Evolutionary conservation across 768 basidiomycete genomes (phyloP), one percentile per base, ranked within the genome.

Genomic region (Mycena epipterygia): DNA sequence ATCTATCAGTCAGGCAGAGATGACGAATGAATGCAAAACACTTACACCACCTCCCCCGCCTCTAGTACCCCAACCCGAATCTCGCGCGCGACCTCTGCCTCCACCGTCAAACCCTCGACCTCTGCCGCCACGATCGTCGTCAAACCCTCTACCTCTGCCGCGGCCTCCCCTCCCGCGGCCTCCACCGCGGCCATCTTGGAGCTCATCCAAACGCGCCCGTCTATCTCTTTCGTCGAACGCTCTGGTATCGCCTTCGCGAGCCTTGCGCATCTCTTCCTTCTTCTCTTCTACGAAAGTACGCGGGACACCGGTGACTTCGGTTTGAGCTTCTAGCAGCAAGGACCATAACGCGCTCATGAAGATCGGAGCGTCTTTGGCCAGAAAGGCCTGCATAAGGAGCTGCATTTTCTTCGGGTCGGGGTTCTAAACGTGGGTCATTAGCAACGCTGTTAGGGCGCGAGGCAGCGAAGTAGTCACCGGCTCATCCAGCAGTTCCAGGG

Each of bases 371-470:
- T 95, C 90, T 72, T 91, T 90, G 5, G 94, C 94, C 67, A 99
- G 88, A 80, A 99, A 99, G 11, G 97, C 97, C 3, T 93, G 94
- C 29, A 99, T 82, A 76, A 93, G 92, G 70, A 99, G 96, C 81
- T 98, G 96, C 92, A 99, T 96, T 83, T 94, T 96, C 80, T 90
- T 91, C 6, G 96, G 95, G 80, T 99, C 97, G 14, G 95, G 95
- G 6, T 44, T 49, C 53, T 58, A 11, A 9, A 17, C 42, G 42
- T 37, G 30, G 37, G 39, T 23, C 35, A 17, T 35, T 1, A 67
- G 39, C 16, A 13, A 33, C 17, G 13, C 44, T 27, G 49, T 27
- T 48, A 13, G 16, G 29, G 33, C n/a, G n/a, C n/a, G n/a, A n/a
- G n/a, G 17, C 35, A 21, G 29, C 49, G 57, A 42, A 27, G 12